Evolutionary conservation across 1,284 basidiomycete species (phyloP).

Genomic region (Ustilago tritici): DNA sequence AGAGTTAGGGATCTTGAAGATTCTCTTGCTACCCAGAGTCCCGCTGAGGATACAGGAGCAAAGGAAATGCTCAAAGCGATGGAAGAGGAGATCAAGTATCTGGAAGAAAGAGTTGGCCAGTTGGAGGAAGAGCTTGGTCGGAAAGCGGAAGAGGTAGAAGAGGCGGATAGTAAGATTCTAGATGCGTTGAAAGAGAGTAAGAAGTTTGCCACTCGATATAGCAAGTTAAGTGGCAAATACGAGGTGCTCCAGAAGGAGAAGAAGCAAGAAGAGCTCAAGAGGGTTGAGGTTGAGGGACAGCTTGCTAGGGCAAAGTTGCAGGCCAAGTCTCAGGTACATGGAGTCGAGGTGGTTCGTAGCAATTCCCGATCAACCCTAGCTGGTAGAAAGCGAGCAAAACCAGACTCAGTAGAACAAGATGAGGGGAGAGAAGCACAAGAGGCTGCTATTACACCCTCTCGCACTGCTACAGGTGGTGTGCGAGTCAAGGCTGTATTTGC

Average conservation of each 20-base stretch:
- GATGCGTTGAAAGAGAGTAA: slow-evolving; percentile 59
- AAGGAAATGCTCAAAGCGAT: not conserved
- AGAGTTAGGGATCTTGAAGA: slow-evolving; percentile 27
- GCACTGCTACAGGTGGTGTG: not conserved
- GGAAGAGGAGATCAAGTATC: slow-evolving; percentile 24
- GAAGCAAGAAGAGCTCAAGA: not conserved
- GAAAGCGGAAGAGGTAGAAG: slow-evolving; percentile 63
- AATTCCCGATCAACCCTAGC: slow-evolving; percentile 5
- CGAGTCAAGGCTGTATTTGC: slow-evolving; percentile 26
- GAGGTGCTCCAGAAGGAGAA: slow-evolving; percentile 32
- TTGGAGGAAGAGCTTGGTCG: slow-evolving; percentile 55
- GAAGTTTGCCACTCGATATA: slow-evolving; percentile 40
- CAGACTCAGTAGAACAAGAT: slow-evolving; percentile 11
- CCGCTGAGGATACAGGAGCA: not conserved
- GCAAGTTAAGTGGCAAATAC: slow-evolving; percentile 23
- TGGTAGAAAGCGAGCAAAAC: slow-evolving; percentile 33
- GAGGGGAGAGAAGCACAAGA: not conserved
- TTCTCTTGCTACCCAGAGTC: not conserved
- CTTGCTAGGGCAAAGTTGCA: not conserved
- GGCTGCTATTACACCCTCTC: not conserved
- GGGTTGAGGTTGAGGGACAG: not conserved
- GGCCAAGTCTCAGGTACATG: not conserved
- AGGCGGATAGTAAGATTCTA: slow-evolving; percentile 60
- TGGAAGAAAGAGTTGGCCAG: slow-evolving; percentile 31
- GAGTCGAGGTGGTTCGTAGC: slow-evolving; percentile 2